phyloP scores from a whole-genome alignment of 768 basidiomycete species.

The Rhizopogon vinicolor region DNA sequence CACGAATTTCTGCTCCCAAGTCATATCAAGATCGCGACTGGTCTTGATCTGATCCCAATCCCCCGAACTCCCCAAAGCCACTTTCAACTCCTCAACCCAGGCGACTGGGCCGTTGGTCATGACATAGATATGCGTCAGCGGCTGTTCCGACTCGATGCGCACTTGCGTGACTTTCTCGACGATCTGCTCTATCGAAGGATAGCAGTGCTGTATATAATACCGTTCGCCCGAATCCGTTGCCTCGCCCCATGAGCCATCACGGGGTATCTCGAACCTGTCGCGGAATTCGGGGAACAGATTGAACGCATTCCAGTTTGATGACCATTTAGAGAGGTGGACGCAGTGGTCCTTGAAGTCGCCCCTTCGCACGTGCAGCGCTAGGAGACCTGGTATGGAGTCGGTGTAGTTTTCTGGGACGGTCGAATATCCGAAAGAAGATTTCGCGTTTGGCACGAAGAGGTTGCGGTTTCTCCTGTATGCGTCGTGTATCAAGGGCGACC shows the following conservation, averaged over 20 bases:
- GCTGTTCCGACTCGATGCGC: conserved; percentile 16
- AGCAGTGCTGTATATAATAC: conserved; percentile 35
- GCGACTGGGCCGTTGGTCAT: conserved; percentile 39
- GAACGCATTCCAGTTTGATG: conserved; percentile 37
- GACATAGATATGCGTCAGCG: conserved; percentile 37
- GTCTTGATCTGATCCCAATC: conserved; percentile 35
- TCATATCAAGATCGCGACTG: conserved; percentile 35
- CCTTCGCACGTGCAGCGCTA: conserved; percentile 46
- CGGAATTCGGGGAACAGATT: conserved; percentile 37
- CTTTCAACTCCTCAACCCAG: conserved; percentile 37
- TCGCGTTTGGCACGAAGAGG: conserved; percentile 12
- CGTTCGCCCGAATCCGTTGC: conserved; percentile 16
- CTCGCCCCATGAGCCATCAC: conserved; percentile 14
- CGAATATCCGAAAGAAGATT: not conserved
- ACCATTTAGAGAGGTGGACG: conserved; percentile 26
- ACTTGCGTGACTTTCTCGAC: conserved; percentile 32
- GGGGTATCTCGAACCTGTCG: conserved; percentile 31
- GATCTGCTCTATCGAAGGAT: conserved; percentile 36
- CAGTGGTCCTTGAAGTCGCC: conserved; percentile 47
- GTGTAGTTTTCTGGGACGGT: conserved; percentile 6
- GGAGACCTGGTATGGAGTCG: conserved; percentile 30
- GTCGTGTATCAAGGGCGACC: conserved; percentile 31
- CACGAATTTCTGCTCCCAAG: conserved; percentile 38
- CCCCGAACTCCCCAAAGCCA: conserved; percentile 23
- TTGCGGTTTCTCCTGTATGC: conserved; percentile 28